Percentiles rank a stretch among this genome's conserved stretches.
phyloP scores from a whole-genome alignment of 148 eudicot genomes.

The Amaranthus hypochondriacus region DNA sequence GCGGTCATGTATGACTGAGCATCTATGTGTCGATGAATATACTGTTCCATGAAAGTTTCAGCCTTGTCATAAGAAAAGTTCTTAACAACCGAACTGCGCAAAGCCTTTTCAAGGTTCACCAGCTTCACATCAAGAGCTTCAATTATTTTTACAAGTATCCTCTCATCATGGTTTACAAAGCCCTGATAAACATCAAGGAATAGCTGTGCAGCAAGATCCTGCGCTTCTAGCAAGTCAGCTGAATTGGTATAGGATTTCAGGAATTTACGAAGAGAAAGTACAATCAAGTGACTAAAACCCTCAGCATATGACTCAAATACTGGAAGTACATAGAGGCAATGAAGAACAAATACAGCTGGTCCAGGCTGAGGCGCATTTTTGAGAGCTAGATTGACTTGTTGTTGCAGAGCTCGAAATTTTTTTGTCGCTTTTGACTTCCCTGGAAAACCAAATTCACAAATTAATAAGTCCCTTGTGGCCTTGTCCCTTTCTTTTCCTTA shows the following conservation, averaged over 20 bases:
- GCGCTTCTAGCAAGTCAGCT: conserved; percentile 49
- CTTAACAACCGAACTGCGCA: conserved; percentile 31
- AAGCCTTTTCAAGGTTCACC: conserved; percentile 48
- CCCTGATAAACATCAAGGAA: conserved; percentile 54
- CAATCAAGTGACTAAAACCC: conserved; percentile 78
- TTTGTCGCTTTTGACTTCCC: conserved; percentile 77
- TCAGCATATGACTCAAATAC: conserved; percentile 63
- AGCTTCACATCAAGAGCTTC: conserved; percentile 58
- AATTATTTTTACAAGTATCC: conserved; percentile 58
- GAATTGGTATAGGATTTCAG: conserved; percentile 39
- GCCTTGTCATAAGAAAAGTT: conserved; percentile 31
- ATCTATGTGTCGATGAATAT: conserved; percentile 51
- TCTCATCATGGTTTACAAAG: conserved; percentile 43
- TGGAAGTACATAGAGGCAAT: conserved; percentile 73
- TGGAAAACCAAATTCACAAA: conserved; percentile 26
- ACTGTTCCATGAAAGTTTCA: conserved; percentile 54
- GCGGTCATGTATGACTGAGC: conserved; percentile 67
- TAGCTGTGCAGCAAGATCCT: conserved; percentile 55
- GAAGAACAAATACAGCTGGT: conserved; percentile 66
- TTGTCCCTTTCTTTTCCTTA: not conserved
- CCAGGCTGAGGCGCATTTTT: conserved; percentile 69
- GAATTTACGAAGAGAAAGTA: conserved; percentile 65
- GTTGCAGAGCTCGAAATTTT: conserved; percentile 85
- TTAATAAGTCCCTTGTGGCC: not conserved
- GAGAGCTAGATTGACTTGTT: conserved; percentile 61